Evolutionary conservation across 139 green algal genomes (phyloP).

Genomic region (Volvox africanus): DNA sequence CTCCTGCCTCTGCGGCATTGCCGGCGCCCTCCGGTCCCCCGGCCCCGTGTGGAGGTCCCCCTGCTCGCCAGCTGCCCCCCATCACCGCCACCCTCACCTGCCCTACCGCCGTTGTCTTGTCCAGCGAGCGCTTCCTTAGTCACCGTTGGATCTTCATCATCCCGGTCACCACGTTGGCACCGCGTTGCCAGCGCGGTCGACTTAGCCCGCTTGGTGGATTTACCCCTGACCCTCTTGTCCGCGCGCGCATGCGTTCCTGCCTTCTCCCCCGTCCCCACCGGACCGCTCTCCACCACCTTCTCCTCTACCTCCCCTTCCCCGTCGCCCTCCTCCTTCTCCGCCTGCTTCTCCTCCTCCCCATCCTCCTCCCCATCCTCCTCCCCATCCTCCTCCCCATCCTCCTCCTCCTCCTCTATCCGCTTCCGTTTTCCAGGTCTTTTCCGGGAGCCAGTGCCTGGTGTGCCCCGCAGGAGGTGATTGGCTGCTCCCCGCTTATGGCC

Average conservation of each 20-base stretch:
- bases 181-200: too few species aligned
- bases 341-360: background rate
- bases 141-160: background rate
- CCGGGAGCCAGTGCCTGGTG: background rate
- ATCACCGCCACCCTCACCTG: too few species aligned
- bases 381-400: background rate
- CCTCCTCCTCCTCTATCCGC: background rate
- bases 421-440: background rate
- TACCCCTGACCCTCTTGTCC: background rate
- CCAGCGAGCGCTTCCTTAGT: too few species aligned
- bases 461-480: background rate
- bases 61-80: too few species aligned
- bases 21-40: background rate
- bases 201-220: background rate
- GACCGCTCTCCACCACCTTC: background rate
- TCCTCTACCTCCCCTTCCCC: background rate
- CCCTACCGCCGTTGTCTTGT: too few species aligned
- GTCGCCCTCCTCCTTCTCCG: background rate
- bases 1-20: background rate
- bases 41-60: background rate
- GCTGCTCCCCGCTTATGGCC: slow-evolving; percentile 7
- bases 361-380: background rate
- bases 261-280: background rate
- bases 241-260: too few species aligned
- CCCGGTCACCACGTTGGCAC: background rate